phyloP scores from a whole-genome alignment of 208 protist species.

The Endotrypanum monterogeii region DNA sequence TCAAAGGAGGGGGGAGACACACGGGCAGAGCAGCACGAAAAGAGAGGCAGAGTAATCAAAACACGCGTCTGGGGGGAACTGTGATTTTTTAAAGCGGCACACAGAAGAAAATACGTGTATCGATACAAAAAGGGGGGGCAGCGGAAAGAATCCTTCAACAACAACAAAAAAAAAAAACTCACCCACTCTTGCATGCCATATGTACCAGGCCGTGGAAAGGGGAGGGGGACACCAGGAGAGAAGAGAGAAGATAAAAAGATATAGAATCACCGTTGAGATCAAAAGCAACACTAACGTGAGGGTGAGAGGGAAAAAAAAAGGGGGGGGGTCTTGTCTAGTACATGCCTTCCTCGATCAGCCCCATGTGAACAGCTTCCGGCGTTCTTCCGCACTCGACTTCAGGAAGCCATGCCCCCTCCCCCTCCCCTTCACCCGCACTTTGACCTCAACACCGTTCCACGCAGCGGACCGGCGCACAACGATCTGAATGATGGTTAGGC shows the following conservation, averaged over 20 bases:
- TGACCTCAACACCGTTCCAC: background rate
- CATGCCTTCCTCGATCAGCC: background rate
- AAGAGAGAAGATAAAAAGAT: slow-evolving; percentile 8
- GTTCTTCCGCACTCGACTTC: background rate
- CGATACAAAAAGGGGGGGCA: too few relatives aligned
- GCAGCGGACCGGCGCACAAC: background rate
- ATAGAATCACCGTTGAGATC: slow-evolving; percentile 2
- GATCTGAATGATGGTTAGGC: background rate
- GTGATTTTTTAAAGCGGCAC: background rate
- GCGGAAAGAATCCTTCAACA: too few relatives aligned
- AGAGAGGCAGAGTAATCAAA: slow-evolving; percentile 11
- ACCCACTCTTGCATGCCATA: too few relatives aligned
- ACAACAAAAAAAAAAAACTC: too few relatives aligned
- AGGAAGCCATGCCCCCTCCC: background rate
- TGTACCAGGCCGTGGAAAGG: background rate
- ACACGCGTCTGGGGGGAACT: background rate
- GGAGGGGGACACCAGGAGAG: background rate
- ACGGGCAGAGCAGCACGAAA: slow-evolving; percentile 11
- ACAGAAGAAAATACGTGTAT: background rate
- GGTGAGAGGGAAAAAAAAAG: slow-evolving; percentile 7
- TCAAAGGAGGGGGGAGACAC: background rate
- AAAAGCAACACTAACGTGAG: background rate
- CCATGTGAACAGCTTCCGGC: background rate
- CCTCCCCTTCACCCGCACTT: background rate
- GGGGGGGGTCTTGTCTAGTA: background rate